Base-by-base conservation (phyloP, 2,329 filamentous ascomycete genomes). In the Aspergillus vadensis region DNA sequence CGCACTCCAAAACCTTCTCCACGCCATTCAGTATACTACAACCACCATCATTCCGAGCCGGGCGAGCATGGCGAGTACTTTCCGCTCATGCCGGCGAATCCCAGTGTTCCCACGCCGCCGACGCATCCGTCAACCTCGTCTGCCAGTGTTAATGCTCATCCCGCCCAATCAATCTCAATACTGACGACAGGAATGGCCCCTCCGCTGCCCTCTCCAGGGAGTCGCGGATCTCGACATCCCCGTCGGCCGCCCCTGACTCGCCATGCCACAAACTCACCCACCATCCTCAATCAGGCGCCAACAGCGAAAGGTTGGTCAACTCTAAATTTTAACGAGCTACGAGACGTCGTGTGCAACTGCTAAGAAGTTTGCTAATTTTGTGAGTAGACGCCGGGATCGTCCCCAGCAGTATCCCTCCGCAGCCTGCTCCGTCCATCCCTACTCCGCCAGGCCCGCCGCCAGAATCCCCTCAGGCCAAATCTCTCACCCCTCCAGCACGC, bases 1-100 rank as follows among this genome's bases (percentile, higher is more conserved):
- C 85, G 89, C 61, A 93, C 91, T 0, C 92, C 93, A 1, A 90
- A 89, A 67, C 88, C 91, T 10, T 97, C 92, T 9, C 93, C 93
- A 2, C 83, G 88, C 60, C 75, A 76, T 58, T 63, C 70, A 2
- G 74, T 77, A 7, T 82, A 80, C 67, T 77, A 83, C 44, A 75
- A 80, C 43, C 78, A 82, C 38, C 78, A 82, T 41, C 78, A 82
- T 49, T 80, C 81, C 62, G 89, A 92, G 27, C 89, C 90, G 9
- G 81, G 84, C 4, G 90, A 94, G 73, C 84, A 82, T 60, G 88
- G 88, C 25, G 92, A 95, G 69, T 97, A 97, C 75, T 97, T 96
- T 69, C 90, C 91, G 32, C 88, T 89, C 21, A 89, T 87, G 83
- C 77, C 85, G 54, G 79, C 76, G 23, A 77, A 79, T 32, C 67